These are phyloP conservation scores for Verruconis gallopava DNA, from an alignment of 2,329 filamentous ascomycete genomes.

Conservation along the genomic window DNA sequence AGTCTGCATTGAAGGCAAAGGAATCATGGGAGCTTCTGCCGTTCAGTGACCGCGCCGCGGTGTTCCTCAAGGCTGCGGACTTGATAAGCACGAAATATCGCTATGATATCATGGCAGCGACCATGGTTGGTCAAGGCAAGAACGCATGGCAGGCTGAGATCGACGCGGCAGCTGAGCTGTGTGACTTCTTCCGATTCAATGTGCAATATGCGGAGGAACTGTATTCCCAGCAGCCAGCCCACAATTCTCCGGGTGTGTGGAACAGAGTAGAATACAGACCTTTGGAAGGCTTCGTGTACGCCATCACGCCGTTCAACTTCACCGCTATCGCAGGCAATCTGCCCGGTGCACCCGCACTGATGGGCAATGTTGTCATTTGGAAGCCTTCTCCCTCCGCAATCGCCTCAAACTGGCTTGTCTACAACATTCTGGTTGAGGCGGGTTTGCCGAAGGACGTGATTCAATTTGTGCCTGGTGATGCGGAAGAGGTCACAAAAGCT, in stretches of 20 bases:
- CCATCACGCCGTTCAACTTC: constrained; percentile 92
- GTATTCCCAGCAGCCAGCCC: constrained; percentile 73
- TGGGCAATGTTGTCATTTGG: constrained; percentile 94
- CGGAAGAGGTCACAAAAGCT: constrained; percentile 66
- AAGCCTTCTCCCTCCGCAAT: constrained; percentile 88
- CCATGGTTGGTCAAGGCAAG: constrained; percentile 94
- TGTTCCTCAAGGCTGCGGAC: constrained; percentile 94
- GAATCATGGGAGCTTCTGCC: constrained; percentile 73
- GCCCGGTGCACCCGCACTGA: constrained; percentile 65
- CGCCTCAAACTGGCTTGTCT: constrained; percentile 80
- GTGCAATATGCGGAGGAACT: constrained; percentile 88
- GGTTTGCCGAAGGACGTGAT: constrained; percentile 82
- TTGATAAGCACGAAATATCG: constrained; percentile 84
- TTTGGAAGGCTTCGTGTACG: constrained; percentile 91
- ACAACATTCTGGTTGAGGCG: constrained; percentile 82
- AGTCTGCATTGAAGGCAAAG: constrained; percentile 75
- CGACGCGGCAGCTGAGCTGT: constrained; percentile 81
- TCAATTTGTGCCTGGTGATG: constrained; percentile 84
- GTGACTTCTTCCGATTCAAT: constrained; percentile 88
- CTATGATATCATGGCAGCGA: constrained; percentile 91
- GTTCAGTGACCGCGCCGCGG: constrained; percentile 78
- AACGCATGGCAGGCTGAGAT: constrained; percentile 99
- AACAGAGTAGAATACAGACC: constrained; percentile 83
- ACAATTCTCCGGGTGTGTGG: constrained; percentile 77
- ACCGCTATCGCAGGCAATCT: constrained; percentile 88